Evolutionary conservation across 306 rosid species (phyloP).

Genomic region (Morella rubra): DNA sequence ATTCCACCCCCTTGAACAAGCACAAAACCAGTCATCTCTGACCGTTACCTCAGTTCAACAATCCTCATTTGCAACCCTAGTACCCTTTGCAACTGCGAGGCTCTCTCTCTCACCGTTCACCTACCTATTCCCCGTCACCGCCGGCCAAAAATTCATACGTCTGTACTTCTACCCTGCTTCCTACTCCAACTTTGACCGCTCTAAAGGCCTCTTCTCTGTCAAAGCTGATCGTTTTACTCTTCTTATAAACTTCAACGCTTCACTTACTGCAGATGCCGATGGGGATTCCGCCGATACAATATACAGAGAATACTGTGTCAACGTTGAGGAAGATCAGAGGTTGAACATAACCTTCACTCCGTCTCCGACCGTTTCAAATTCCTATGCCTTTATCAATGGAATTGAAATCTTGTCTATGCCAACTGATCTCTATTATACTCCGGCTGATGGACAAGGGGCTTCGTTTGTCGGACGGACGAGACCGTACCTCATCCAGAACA

Average conservation of each 20-base stretch:
- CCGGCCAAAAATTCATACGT: conserved; percentile 46
- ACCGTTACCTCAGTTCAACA: no score
- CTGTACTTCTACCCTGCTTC: conserved; percentile 42
- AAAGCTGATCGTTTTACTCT: conserved; percentile 35
- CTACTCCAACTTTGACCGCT: conserved; percentile 27
- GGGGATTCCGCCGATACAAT: neutral
- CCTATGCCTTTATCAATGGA: conserved; percentile 46
- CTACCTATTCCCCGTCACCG: conserved; percentile 35
- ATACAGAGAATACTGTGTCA: conserved; percentile 30
- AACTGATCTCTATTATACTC: conserved; percentile 10
- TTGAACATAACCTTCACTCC: conserved; percentile 33
- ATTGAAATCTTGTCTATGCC: conserved; percentile 49
- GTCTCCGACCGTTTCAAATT: conserved; percentile 25
- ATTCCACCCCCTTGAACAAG: neutral
- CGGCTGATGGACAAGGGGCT: neutral
- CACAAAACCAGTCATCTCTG: neutral
- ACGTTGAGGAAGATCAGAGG: conserved; percentile 34
- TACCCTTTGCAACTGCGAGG: conserved; percentile 42
- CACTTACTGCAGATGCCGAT: no score
- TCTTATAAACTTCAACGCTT: conserved; percentile 40
- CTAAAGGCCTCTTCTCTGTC: conserved; percentile 35
- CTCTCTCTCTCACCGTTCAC: conserved; percentile 34
- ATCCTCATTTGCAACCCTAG: conserved; percentile 22
- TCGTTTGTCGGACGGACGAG: no score
- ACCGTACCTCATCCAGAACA: conserved; percentile 6